A percentile compares a stretch with the other conserved stretches of the same genome.
Evolutionary conservation across 495 filamentous ascomycete species (phyloP).

Genomic region (Talaromyces adpressus): DNA sequence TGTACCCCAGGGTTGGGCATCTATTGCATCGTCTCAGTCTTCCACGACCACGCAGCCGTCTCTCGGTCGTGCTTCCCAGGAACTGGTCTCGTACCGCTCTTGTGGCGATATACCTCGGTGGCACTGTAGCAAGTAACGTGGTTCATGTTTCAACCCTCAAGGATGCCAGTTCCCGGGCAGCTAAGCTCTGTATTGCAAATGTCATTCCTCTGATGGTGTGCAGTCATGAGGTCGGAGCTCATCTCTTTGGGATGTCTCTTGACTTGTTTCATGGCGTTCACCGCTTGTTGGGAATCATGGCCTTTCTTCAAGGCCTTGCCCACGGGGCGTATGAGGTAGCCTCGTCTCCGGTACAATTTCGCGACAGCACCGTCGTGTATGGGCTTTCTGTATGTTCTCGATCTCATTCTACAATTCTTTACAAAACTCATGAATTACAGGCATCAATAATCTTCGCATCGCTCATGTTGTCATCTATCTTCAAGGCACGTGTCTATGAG

Average conservation of each 20-base stretch:
- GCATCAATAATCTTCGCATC: background rate
- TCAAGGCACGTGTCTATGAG: slow-evolving; percentile 16
- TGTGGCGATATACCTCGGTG: background rate
- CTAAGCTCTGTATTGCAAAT: slow-evolving; percentile 8
- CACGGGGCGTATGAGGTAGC: slow-evolving; percentile 2
- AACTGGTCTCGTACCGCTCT: too few species aligned
- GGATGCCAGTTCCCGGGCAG: background rate
- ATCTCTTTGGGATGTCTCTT: slow-evolving; percentile 18
- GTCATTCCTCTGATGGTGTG: slow-evolving; percentile 10
- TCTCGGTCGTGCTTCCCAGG: too few species aligned
- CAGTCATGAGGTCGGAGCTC: slow-evolving; percentile 12
- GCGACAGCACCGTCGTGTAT: background rate
- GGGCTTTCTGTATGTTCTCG: slow-evolving; percentile 13
- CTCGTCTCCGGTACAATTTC: background rate
- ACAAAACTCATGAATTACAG: background rate
- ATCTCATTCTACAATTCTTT: background rate
- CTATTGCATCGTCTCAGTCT: too few species aligned
- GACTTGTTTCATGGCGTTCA: slow-evolving; percentile 17
- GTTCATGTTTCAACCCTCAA: background rate
- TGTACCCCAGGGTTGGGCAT: too few species aligned
- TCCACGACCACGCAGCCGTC: too few species aligned
- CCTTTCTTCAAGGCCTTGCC: slow-evolving; percentile 10
- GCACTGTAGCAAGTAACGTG: background rate
- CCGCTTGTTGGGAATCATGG: slow-evolving; percentile 17
- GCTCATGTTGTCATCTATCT: slow-evolving; percentile 12